phyloP scores from a whole-genome alignment of 108 stramenopile species.

The Poteriospumella lacustris region DNA sequence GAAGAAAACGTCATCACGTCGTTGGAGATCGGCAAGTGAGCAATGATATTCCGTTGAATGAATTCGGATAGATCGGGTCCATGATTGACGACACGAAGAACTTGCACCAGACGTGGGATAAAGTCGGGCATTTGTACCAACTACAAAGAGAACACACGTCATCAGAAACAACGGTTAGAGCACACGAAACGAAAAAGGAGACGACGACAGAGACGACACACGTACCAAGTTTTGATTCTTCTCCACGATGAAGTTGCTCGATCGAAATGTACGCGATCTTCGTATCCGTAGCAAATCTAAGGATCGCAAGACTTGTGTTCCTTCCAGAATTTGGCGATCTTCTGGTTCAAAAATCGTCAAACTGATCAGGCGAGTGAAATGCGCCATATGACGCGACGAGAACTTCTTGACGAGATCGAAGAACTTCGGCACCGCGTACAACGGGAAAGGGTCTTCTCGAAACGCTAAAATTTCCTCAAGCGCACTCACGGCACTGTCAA shows the following conservation, averaged over 20 bases:
- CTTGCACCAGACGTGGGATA: slow-evolving; percentile 53
- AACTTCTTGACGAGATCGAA: slow-evolving; percentile 59
- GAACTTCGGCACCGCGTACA: slow-evolving; percentile 63
- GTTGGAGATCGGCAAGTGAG: slow-evolving; percentile 52
- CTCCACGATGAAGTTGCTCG: slow-evolving; percentile 54
- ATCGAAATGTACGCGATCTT: slow-evolving; percentile 60
- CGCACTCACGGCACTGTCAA: slow-evolving; percentile 61
- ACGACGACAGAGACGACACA: background rate
- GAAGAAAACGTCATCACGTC: slow-evolving; percentile 57
- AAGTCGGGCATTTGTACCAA: slow-evolving; percentile 61
- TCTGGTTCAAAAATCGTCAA: slow-evolving; percentile 80
- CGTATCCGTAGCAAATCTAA: slow-evolving; percentile 69
- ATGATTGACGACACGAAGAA: slow-evolving; percentile 70
- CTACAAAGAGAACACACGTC: background rate
- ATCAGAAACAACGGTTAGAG: too few species aligned
- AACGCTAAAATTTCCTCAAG: slow-evolving; percentile 70
- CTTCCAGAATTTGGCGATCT: slow-evolving; percentile 71
- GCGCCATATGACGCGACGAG: slow-evolving; percentile 68
- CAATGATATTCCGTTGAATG: slow-evolving; percentile 58
- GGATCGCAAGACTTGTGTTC: slow-evolving; percentile 63
- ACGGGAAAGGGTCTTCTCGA: slow-evolving; percentile 55
- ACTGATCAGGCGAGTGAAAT: slow-evolving; percentile 74
- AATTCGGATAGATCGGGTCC: slow-evolving; percentile 56
- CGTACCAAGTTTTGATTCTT: slow-evolving; percentile 64
- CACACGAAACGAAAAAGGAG: background rate